Evolutionary conservation across 1,139 yeast species (phyloP).

Genomic region (Geotrichum phurueaensis): DNA sequence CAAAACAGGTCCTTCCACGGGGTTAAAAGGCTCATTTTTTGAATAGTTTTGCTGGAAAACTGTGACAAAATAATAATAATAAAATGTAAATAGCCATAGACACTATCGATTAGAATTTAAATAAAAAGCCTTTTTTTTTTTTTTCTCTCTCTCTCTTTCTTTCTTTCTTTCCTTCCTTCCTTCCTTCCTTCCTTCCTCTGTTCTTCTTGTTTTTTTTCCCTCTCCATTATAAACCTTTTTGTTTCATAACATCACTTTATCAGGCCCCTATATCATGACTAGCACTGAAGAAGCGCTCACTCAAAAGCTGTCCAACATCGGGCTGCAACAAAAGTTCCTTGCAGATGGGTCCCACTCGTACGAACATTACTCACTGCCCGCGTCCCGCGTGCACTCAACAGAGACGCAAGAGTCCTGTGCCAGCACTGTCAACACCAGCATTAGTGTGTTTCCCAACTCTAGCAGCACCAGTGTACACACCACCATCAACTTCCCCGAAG

Average conservation of each 20-base stretch:
- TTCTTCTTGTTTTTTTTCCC: not conserved
- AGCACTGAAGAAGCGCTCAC: constrained; percentile 6
- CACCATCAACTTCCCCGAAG: constrained; percentile 23
- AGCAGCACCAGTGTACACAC: constrained; percentile 4
- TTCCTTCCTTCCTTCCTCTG: not conserved
- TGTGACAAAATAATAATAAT: no score
- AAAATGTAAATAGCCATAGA: no score
- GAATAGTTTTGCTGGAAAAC: no score
- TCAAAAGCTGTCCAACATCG: constrained; percentile 20
- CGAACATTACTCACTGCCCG: constrained; percentile 33
- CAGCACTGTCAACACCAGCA: not conserved
- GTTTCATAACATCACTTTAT: not conserved
- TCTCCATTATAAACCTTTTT: not conserved
- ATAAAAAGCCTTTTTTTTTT: not conserved
- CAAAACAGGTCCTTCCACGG: not conserved
- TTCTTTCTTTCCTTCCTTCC: not conserved
- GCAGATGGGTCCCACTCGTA: constrained; percentile 30
- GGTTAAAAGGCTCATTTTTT: not conserved
- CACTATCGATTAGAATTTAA: not conserved
- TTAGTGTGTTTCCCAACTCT: constrained; percentile 14
- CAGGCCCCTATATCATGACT: not conserved
- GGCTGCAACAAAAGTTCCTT: constrained; percentile 29
- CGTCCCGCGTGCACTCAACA: constrained; percentile 23
- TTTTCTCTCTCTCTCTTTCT: not conserved
- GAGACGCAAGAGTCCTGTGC: not conserved